Conservation (phyloP, 179 eudicot genomes). For the Camellia oleifera region DNA sequence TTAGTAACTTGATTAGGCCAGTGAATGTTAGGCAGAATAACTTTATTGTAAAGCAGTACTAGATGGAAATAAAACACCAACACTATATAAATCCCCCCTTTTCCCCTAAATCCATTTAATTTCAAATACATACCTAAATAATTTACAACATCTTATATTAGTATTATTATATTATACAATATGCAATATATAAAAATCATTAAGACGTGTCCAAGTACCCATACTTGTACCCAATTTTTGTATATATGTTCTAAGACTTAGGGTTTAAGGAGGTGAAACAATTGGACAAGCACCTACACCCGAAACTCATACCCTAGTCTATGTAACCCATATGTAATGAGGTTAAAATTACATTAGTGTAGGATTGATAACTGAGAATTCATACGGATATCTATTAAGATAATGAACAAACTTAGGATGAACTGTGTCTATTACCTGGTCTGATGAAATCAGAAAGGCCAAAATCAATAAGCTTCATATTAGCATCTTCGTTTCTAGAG, state of each 20-base stretch:
- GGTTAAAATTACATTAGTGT: background rate
- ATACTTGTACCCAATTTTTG: no score
- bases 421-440: constrained; percentile 25
- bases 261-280: no score
- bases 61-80: background rate
- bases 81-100: no score
- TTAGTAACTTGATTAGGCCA: background rate
- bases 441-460: constrained; percentile 92
- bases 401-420: background rate
- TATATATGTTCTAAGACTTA: no score
- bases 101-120: no score
- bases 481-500: constrained; percentile 73
- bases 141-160: no score
- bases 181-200: no score
- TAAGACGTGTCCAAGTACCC: no score
- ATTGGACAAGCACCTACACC: no score
- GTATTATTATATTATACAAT: no score
- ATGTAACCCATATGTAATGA: background rate
- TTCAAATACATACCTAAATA: no score
- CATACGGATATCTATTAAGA: background rate
- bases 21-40: background rate
- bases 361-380: background rate
- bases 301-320: no score
- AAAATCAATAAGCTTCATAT: constrained; percentile 86
- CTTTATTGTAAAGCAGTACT: background rate